Conservation (phyloP, 495 filamentous ascomycete genomes). For the Aspergillus conjunctus region DNA sequence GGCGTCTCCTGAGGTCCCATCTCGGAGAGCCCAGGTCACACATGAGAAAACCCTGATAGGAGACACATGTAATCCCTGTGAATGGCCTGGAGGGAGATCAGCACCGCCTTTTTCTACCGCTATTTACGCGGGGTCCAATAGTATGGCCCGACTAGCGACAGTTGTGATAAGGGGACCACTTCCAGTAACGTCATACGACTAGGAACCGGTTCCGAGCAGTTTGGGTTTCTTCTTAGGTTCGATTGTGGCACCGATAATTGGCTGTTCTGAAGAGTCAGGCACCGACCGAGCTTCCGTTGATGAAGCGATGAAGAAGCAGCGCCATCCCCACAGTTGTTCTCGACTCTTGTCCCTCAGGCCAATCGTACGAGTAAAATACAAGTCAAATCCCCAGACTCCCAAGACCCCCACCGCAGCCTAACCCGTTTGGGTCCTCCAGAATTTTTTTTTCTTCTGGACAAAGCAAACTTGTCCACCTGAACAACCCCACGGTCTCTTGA, state of each 20-base stretch:
- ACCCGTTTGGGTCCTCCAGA: background rate
- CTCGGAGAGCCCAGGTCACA: constrained; percentile 9
- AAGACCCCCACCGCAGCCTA: background rate
- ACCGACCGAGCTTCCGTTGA: background rate
- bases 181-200: constrained; percentile 9
- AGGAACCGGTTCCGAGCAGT: constrained; percentile 2
- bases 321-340: background rate
- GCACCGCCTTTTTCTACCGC: constrained; percentile 18
- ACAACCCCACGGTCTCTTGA: background rate
- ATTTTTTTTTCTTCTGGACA: background rate
- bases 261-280: background rate
- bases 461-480: background rate
- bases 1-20: background rate
- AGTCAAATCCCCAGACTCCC: constrained; percentile 6
- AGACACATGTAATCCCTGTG: constrained; percentile 10
- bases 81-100: constrained; percentile 23
- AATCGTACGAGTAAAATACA: background rate
- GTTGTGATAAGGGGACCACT: constrained; percentile 9
- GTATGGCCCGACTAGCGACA: constrained; percentile 18
- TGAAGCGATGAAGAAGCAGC: background rate
- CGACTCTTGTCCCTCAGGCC: constrained; percentile 1
- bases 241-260: background rate
- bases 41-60: constrained; percentile 5
- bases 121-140: constrained; percentile 24
- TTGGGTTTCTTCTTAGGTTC: background rate